phyloP scores from a whole-genome alignment of 1,284 basidiomycete species.

The Trichosporon asahii region DNA sequence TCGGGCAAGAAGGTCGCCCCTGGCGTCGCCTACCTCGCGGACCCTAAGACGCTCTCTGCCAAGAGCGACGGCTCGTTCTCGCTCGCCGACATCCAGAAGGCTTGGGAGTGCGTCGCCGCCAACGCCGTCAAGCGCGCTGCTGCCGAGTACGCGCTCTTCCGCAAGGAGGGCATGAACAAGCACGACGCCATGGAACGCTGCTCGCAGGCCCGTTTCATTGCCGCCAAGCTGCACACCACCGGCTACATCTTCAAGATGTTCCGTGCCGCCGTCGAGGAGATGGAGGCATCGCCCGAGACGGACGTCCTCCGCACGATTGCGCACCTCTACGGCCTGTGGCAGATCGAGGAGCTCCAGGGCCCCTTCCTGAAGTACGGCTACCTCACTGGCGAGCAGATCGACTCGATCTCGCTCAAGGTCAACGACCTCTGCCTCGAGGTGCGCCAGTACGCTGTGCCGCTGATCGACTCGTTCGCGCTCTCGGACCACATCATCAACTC shows the following conservation, averaged over 20 bases:
- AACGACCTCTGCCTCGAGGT: conserved; percentile 55
- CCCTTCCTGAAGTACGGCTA: conserved; percentile 58
- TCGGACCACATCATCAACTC: conserved; percentile 60
- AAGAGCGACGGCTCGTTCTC: conserved; percentile 54
- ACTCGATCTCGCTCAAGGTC: conserved; percentile 53
- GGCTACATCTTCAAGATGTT: conserved; percentile 52
- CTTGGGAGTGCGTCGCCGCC: conserved; percentile 56
- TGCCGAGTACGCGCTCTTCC: conserved; percentile 51
- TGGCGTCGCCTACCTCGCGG: conserved; percentile 56
- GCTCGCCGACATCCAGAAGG: conserved; percentile 55
- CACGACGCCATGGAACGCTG: conserved; percentile 58
- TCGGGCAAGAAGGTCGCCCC: conserved; percentile 55
- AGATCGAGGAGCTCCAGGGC: conserved; percentile 59
- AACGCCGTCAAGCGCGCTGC: conserved; percentile 58
- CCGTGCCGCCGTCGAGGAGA: conserved; percentile 39
- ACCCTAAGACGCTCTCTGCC: conserved; percentile 47
- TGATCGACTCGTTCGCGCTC: conserved; percentile 58
- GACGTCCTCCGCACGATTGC: conserved; percentile 49
- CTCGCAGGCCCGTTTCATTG: conserved; percentile 58
- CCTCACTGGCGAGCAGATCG: conserved; percentile 53
- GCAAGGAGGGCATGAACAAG: conserved; percentile 54
- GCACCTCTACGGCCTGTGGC: conserved; percentile 56
- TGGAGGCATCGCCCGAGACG: conserved; percentile 34
- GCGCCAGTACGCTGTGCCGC: conserved; percentile 54
- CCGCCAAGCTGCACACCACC: conserved; percentile 54